These are phyloP conservation scores for Adansonia madagascariensis DNA, from an alignment of 441 rosid species.

Conservation along the genomic window DNA sequence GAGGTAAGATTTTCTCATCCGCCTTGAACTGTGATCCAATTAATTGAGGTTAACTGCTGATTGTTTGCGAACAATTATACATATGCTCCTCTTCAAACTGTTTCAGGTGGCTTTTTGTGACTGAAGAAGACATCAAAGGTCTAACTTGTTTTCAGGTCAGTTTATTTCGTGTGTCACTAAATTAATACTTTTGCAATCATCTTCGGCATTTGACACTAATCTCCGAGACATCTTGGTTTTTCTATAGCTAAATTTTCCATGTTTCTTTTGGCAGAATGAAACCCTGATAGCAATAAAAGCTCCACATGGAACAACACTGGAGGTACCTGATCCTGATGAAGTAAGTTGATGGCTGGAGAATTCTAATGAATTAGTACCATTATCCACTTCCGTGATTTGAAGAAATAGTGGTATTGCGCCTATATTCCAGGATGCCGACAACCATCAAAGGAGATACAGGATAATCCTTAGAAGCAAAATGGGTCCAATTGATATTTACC, in stretches of 20 bases:
- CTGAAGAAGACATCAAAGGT: constrained; percentile 90
- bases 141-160: constrained; percentile 79
- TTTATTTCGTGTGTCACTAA: constrained; percentile 27
- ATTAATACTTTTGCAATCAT: constrained; percentile 27
- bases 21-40: constrained; percentile 10
- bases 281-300: constrained; percentile 96
- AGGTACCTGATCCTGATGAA: constrained; percentile 97
- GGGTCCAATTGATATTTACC: constrained; percentile 97
- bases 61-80: background rate
- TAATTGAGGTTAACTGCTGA: constrained; percentile 19
- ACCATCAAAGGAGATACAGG: constrained; percentile 87
- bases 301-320: constrained; percentile 98
- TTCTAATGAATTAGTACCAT: constrained; percentile 7
- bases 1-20: constrained; percentile 49
- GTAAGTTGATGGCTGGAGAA: constrained; percentile 46
- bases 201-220: constrained; percentile 21
- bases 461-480: constrained; percentile 92
- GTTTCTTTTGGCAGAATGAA: constrained; percentile 64
- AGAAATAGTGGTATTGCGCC: constrained; percentile 36
- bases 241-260: constrained; percentile 27
- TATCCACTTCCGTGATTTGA: constrained; percentile 26
- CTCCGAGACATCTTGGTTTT: constrained; percentile 27
- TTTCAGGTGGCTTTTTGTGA: constrained; percentile 89
- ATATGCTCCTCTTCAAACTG: constrained; percentile 31
- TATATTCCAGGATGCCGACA: constrained; percentile 69